Conservation (phyloP, 208 protist species). For the Acanthamoeba sp. region DNA sequence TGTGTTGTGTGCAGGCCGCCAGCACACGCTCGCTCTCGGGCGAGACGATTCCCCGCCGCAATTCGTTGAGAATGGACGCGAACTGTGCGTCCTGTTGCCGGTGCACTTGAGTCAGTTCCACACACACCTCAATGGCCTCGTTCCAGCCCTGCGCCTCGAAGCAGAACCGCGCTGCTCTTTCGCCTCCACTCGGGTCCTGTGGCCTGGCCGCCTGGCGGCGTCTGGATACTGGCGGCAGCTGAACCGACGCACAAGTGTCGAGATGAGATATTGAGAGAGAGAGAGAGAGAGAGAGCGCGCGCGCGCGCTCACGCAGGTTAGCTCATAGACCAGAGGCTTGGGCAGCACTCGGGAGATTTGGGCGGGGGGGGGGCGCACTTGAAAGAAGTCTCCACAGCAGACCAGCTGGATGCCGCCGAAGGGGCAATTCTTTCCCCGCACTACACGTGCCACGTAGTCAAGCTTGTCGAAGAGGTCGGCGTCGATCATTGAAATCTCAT, state of each 20-base stretch:
- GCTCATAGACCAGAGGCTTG: too few relatives aligned
- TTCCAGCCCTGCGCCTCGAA: constrained; percentile 55
- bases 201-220: neutral
- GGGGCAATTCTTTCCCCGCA: constrained; percentile 64
- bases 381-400: constrained; percentile 83
- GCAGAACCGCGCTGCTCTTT: neutral
- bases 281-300: too few relatives aligned
- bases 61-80: constrained; percentile 4
- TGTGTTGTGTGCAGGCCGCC: neutral
- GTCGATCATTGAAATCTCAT: constrained; percentile 58
- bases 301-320: too few relatives aligned
- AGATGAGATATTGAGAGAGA: too few relatives aligned
- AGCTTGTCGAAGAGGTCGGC: constrained; percentile 84
- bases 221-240: neutral
- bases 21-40: constrained; percentile 7
- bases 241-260: too few relatives aligned
- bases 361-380: too few relatives aligned
- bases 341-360: too few relatives aligned
- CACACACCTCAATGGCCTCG: neutral
- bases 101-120: constrained; percentile 29
- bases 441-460: constrained; percentile 73
- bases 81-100: constrained; percentile 30
- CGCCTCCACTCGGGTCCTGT: neutral
- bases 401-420: constrained; percentile 84
- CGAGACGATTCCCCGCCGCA: neutral